Evolutionary conservation across 2,329 filamentous ascomycete species (phyloP).

Genomic region (Nannizzia gypsea): DNA sequence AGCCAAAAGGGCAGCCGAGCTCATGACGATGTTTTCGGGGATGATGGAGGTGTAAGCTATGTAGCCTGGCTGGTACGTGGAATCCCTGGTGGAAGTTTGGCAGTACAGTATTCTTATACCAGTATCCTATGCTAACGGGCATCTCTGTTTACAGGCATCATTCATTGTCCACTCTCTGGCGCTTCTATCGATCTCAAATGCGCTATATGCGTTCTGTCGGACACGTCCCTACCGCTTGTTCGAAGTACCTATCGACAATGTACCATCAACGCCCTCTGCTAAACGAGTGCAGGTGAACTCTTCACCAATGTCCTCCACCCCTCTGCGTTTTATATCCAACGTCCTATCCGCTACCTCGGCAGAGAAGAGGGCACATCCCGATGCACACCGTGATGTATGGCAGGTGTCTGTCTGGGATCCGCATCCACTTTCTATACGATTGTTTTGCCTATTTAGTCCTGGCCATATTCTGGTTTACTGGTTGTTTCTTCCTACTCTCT

Average conservation of each 20-base stretch:
- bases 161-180: conserved; percentile 61
- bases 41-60: conserved; percentile 54
- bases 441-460: conserved; percentile 87
- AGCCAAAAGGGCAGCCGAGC: conserved; percentile 41
- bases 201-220: conserved; percentile 67
- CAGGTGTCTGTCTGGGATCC: conserved; percentile 91
- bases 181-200: conserved; percentile 58
- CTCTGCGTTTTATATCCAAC: conserved; percentile 60
- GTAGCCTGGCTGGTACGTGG: conserved; percentile 50
- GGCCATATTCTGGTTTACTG: conserved; percentile 86
- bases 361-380: conserved; percentile 70
- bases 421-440: conserved; percentile 63
- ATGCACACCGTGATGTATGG: conserved; percentile 74
- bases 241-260: conserved; percentile 66
- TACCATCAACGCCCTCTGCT: conserved; percentile 70
- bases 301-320: conserved; percentile 64
- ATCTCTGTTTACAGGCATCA: conserved; percentile 42
- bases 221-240: conserved; percentile 85
- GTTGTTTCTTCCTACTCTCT: conserved; percentile 67
- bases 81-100: not conserved
- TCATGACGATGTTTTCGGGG: conserved; percentile 75
- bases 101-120: no score
- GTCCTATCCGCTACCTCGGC: conserved; percentile 58
- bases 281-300: conserved; percentile 81
- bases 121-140: not conserved